A percentile compares a stretch with the other conserved stretches of the same genome.
Conservation (phyloP, 2,329 filamentous ascomycete species). For the Didymella glomerata region DNA sequence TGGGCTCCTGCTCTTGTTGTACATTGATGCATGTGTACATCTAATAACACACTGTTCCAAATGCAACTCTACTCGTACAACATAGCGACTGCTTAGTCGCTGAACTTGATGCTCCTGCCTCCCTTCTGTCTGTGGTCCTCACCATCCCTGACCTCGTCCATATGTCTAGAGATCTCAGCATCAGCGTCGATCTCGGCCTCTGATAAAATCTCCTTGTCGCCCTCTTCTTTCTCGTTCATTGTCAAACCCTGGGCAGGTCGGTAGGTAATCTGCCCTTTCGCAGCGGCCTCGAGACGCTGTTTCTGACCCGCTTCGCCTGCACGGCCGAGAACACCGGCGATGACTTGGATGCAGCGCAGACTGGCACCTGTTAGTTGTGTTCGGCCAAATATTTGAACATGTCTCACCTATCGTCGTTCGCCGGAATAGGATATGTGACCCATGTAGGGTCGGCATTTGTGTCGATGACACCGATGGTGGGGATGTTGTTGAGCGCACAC, state of each 20-base stretch:
- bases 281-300: slow-evolving; percentile 70
- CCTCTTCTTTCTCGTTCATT: slow-evolving; percentile 30
- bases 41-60: slow-evolving; percentile 1
- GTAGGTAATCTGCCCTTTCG: slow-evolving; percentile 69
- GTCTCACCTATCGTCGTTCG: slow-evolving; percentile 89
- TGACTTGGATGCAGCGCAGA: slow-evolving; percentile 80
- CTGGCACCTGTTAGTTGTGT: slow-evolving; percentile 56
- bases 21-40: slow-evolving; percentile 3
- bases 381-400: background rate
- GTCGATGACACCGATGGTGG: slow-evolving; percentile 93
- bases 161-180: slow-evolving; percentile 24
- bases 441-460: slow-evolving; percentile 91
- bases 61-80: slow-evolving; percentile 9
- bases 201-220: too few species aligned
- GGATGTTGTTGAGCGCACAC: slow-evolving; percentile 85
- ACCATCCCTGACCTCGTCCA: slow-evolving; percentile 38
- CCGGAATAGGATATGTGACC: slow-evolving; percentile 96
- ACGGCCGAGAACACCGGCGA: slow-evolving; percentile 83
- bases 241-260: slow-evolving; percentile 32
- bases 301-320: slow-evolving; percentile 81
- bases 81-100: background rate
- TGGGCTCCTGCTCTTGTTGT: background rate
- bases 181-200: slow-evolving; percentile 8
- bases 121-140: slow-evolving; percentile 37
- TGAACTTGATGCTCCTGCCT: slow-evolving; percentile 32